These are phyloP conservation scores for Colletotrichum sansevieriae DNA, from an alignment of 2,329 filamentous ascomycete species.

Conservation along the genomic window DNA sequence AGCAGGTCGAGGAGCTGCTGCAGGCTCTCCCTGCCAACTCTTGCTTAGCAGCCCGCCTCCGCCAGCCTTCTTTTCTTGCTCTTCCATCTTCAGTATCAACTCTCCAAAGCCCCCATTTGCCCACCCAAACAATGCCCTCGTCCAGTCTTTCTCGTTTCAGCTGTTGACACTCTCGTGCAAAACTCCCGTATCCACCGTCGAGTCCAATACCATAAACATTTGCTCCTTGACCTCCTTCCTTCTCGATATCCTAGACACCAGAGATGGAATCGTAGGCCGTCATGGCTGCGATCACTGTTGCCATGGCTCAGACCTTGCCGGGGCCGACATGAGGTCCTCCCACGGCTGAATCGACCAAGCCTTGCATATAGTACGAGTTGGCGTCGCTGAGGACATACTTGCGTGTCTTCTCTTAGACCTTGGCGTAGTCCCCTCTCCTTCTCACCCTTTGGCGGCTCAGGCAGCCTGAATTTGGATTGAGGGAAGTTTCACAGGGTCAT, in stretches of 20 bases:
- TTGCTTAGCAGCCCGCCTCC: constrained; percentile 14
- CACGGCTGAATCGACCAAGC: constrained; percentile 77
- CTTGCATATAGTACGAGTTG: constrained; percentile 84
- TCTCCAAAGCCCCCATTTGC: constrained; percentile 59
- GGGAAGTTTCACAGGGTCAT: constrained; percentile 73
- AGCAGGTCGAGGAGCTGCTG: not conserved
- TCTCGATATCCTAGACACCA: constrained; percentile 47
- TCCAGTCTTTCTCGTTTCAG: constrained; percentile 56
- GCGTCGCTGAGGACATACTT: constrained; percentile 80
- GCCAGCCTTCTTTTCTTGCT: constrained; percentile 28
- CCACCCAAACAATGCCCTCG: constrained; percentile 62
- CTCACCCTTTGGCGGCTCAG: constrained; percentile 28
- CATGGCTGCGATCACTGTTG: constrained; percentile 65
- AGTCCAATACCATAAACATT: constrained; percentile 55
- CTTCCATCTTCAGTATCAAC: constrained; percentile 50
- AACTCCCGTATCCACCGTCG: constrained; percentile 57
- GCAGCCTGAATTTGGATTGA: constrained; percentile 26
- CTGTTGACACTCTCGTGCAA: constrained; percentile 63
- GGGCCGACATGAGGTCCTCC: constrained; percentile 77
- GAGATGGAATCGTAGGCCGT: constrained; percentile 54
- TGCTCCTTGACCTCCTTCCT: constrained; percentile 52
- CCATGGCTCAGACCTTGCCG: constrained; percentile 69
- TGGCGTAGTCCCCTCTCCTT: constrained; percentile 64
- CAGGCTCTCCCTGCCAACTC: constrained; percentile 26
- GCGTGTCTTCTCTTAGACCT: constrained; percentile 83